These are phyloP conservation scores for Aspergillus bombycis DNA, from an alignment of 2,329 filamentous ascomycete genomes.

Conservation along the genomic window DNA sequence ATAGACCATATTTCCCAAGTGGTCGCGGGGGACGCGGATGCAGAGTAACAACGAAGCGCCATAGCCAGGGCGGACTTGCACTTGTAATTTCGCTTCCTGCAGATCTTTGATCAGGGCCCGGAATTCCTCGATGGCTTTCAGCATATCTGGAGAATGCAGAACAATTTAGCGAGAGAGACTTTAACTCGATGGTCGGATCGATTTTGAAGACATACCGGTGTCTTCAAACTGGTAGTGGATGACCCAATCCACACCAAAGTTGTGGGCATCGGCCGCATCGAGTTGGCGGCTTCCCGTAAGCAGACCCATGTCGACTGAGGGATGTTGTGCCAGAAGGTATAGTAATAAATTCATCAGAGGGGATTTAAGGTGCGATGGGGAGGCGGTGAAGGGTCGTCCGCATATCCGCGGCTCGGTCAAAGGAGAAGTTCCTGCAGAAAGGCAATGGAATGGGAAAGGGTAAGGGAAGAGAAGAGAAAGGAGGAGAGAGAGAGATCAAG, in stretches of 20 bases:
- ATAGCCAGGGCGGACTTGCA: slow-evolving; percentile 82
- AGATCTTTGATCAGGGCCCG: slow-evolving; percentile 76
- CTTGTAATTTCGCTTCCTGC: slow-evolving; percentile 76
- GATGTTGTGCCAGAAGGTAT: background rate
- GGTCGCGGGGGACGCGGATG: slow-evolving; percentile 74
- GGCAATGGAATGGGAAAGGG: background rate
- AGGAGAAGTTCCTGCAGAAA: background rate
- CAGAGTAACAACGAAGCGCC: slow-evolving; percentile 79
- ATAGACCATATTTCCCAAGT: slow-evolving; percentile 80
- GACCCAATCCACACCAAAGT: slow-evolving; percentile 83
- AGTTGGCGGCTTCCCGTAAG: slow-evolving; percentile 24
- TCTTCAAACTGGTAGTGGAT: slow-evolving; percentile 75
- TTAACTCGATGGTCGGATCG: slow-evolving; percentile 1
- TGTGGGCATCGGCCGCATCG: slow-evolving; percentile 46
- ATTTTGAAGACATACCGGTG: slow-evolving; percentile 55
- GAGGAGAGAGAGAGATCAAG: background rate
- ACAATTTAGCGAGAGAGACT: slow-evolving; percentile 14
- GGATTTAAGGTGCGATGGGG: background rate
- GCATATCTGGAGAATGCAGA: slow-evolving; percentile 56
- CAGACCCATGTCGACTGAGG: slow-evolving; percentile 29
- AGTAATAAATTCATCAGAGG: background rate
- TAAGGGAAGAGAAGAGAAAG: background rate
- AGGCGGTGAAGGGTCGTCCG: background rate
- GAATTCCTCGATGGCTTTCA: slow-evolving; percentile 73
- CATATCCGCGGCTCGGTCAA: background rate